Evolutionary conservation across 345 rosid genomes (phyloP), one percentile per base, ranked within the genome.

Genomic region (Gossypium rotundifolium): DNA sequence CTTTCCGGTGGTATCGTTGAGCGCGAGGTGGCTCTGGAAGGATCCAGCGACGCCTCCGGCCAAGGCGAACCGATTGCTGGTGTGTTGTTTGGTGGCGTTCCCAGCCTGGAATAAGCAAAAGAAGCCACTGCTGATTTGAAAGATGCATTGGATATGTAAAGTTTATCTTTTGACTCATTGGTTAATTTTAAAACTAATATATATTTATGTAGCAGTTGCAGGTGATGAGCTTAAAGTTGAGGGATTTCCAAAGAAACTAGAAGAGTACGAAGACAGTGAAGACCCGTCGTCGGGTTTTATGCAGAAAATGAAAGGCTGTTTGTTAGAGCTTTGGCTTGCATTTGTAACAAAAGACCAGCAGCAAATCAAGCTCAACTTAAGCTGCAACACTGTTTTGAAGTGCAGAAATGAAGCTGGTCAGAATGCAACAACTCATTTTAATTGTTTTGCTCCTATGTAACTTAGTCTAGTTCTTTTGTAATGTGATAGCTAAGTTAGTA

Each of bases 121-220:
- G 84, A 74, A 13, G 93, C 90, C 23, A 83, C 88, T 33, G 9
- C 27, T 25, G 89, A 85, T 27, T 74, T 87, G 79, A 85, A 82
- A 48, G 88, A 83, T 54, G 90, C 90, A 2, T 17, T 89, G 18
- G 84, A 84, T n/a, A 27, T 51, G 72, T 69, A 66, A 66, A 22
- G 53, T 44, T 18, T 23, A 45, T 49, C 27, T 10, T 52, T 6
- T 64, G 51, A 18, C 7, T 52, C 42, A 13, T 59, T 63, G 2
- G 51, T 53, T 12, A 16, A 10, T 49, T 23, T 69, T 38, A 57
- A 18, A 67, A 14, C 9, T 23, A 76, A 78, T 17, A 62, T 65
- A 33, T 33, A 33, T 4, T 33, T 33, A 33, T 33, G n/a, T 5
- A 33, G 40, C 40, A 33, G 68, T 59, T 76, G 69, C 79, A 54